Evolutionary conservation across 129 eudicot genomes (phyloP).

Genomic region (Cynara cardunculus): DNA sequence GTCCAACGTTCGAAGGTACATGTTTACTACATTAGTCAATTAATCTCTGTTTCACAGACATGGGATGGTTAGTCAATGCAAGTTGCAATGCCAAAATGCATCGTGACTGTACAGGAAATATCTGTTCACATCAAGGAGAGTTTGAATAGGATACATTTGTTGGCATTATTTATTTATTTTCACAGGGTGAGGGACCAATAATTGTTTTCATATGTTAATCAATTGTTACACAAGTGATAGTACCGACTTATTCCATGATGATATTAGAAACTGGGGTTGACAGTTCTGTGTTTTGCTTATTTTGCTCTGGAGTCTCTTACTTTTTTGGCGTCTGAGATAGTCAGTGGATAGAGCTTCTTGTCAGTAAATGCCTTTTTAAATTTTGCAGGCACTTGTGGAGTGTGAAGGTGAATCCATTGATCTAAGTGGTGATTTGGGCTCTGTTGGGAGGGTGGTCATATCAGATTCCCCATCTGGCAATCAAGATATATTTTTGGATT

Average conservation of each 20-base stretch:
- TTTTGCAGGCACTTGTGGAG: conserved; percentile 92
- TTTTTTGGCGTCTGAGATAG: not conserved
- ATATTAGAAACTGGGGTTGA: not conserved
- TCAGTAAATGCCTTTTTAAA: not conserved
- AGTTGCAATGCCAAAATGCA: not conserved
- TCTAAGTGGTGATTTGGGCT: conserved; percentile 95
- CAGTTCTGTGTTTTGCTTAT: not conserved
- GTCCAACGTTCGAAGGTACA: conserved; percentile 78
- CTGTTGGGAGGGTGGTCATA: conserved; percentile 83
- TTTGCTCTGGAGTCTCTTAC: conserved; percentile 4
- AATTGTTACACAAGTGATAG: not conserved
- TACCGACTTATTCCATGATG: not conserved
- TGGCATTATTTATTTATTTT: not conserved
- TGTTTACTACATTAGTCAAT: not conserved
- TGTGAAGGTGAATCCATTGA: conserved; percentile 96
- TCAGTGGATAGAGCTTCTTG: not conserved
- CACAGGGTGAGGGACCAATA: not conserved
- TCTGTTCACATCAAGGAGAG: not conserved
- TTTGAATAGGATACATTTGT: not conserved
- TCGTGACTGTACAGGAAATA: not conserved
- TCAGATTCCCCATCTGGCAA: conserved; percentile 56
- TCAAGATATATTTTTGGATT: conserved; percentile 84
- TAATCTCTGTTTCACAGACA: conserved; percentile 3
- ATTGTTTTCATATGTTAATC: not conserved
- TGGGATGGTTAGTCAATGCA: not conserved